A percentile compares a stretch with the other conserved stretches of the same genome.
Evolutionary conservation across 345 rosid genomes (phyloP).

Genomic region (Citrus sinensis): DNA sequence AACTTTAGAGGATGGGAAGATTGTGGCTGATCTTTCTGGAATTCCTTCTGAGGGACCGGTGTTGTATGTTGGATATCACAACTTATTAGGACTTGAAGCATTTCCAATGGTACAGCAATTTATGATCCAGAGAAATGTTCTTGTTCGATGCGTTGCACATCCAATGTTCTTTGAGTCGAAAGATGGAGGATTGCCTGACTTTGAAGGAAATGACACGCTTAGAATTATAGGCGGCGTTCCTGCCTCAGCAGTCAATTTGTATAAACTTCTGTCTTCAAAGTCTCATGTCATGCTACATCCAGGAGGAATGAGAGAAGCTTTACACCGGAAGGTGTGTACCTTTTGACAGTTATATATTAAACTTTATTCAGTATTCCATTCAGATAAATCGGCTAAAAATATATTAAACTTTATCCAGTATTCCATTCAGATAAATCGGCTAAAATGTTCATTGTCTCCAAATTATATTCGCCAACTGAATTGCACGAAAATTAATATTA

Average conservation of each 20-base stretch:
- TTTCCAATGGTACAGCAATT: conserved; percentile 23
- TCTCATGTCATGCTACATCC: conserved; percentile 68
- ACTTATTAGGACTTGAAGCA: conserved; percentile 47
- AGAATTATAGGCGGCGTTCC: conserved; percentile 68
- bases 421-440: no score
- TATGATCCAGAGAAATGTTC: conserved; percentile 34
- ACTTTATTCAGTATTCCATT: not conserved
- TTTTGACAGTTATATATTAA: not conserved
- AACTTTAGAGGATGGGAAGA: conserved; percentile 45
- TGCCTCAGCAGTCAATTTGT: conserved; percentile 53
- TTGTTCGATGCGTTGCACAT: conserved; percentile 48
- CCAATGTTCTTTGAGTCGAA: conserved; percentile 28
- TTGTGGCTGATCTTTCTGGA: conserved; percentile 49
- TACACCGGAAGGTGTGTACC: conserved; percentile 46
- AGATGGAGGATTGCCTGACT: conserved; percentile 17
- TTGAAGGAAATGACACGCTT: conserved; percentile 23
- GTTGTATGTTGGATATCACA: conserved; percentile 51
- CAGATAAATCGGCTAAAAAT: no score
- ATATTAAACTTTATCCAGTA: no score
- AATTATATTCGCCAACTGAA: no score
- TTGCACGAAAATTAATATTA: no score
- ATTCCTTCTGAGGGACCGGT: conserved; percentile 59
- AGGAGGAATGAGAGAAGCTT: conserved; percentile 75
- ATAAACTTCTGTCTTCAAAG: conserved; percentile 56
- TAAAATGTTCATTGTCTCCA: no score